Conservation (phyloP, 2,329 filamentous ascomycete species). For the Pseudogymnoascus sp. region DNA sequence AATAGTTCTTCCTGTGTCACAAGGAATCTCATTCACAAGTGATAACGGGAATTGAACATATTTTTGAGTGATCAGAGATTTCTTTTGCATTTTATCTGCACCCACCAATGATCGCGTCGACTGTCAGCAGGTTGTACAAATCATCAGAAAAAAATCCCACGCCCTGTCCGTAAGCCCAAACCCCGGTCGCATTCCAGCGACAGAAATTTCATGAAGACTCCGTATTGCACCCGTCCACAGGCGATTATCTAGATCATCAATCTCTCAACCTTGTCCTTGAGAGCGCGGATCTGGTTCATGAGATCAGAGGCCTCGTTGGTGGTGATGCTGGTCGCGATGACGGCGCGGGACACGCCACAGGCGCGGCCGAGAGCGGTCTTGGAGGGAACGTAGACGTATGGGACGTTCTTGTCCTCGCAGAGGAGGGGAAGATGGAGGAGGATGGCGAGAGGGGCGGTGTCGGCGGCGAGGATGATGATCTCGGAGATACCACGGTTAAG, state of each 20-base stretch:
- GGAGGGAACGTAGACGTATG: constrained; percentile 64
- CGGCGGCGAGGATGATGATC: constrained; percentile 81
- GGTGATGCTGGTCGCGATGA: constrained; percentile 83
- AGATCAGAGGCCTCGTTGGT: constrained; percentile 88
- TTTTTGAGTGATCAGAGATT: constrained; percentile 8
- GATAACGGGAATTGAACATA: constrained; percentile 10
- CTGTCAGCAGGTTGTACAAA: constrained; percentile 5
- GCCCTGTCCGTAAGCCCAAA: constrained; percentile 5
- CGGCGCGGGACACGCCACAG: constrained; percentile 79
- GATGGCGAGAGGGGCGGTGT: constrained; percentile 81
- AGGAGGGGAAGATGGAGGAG: constrained; percentile 83
- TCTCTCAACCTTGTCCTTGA: constrained; percentile 94
- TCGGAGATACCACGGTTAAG: constrained; percentile 87
- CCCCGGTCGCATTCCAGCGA: constrained; percentile 7
- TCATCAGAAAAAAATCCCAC: background rate
- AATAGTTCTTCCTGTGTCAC: constrained; percentile 10
- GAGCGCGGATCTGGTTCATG: constrained; percentile 73
- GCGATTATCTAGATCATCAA: constrained; percentile 68
- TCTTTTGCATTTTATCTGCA: constrained; percentile 5
- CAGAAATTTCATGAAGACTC: constrained; percentile 5
- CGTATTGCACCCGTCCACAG: background rate
- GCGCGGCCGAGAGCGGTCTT: constrained; percentile 84
- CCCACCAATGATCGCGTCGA: background rate
- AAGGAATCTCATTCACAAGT: constrained; percentile 6
- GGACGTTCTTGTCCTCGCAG: constrained; percentile 73